Base-by-base conservation (phyloP, 2,329 filamentous ascomycete genomes). In the Neopestalotiopsis sp. region DNA sequence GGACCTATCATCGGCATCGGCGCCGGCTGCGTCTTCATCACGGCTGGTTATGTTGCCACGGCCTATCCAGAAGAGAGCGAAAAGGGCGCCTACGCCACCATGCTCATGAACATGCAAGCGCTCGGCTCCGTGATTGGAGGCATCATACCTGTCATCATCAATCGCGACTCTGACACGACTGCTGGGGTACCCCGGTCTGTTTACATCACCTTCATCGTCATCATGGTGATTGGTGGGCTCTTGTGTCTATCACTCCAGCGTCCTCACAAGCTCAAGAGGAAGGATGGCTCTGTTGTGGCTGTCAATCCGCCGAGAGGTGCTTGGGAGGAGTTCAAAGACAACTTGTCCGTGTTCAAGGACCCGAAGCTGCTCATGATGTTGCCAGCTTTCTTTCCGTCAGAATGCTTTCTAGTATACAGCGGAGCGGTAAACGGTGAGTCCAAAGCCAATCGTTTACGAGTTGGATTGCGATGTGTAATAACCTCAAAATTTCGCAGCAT, bases 1-100 rank as follows among this genome's bases (percentile, higher is more conserved):
- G 73, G 75, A 6, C 71, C 75, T 3, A 60, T 71, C 59, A 76
- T 79, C 38, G 78, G 77, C n/a, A 73, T 78, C 32, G 73, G 71
- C 9, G 74, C 76, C 1, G 75, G 77, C 12, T 69, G 78, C 52
- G 71, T 79, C 12, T 79, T 78, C 69, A 73, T 78, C 24, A 76
- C 74, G 1, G 75, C 73, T 32, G 77, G 77, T 1, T 79, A 77
- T 38, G 76, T 79, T 62, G 72, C 75, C 14, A 75, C 74, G 30
- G 74, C 77, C 0, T 80, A 80, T 58, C 73, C 78, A 3, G 78
- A 80, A 56, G 78, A 80, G 65, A 68, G 72, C 12, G 76, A 80
- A 28, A 75, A 75, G 65, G 77, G 77, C 1, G 69, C 68, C 12
- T 79, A 73, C 62, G 75, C 78, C 59, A 75, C 76, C 9, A 75